Evolutionary conservation across 805 yeast genomes (phyloP), one percentile per base, ranked within the genome.

Genomic region (Komagataella populi): DNA sequence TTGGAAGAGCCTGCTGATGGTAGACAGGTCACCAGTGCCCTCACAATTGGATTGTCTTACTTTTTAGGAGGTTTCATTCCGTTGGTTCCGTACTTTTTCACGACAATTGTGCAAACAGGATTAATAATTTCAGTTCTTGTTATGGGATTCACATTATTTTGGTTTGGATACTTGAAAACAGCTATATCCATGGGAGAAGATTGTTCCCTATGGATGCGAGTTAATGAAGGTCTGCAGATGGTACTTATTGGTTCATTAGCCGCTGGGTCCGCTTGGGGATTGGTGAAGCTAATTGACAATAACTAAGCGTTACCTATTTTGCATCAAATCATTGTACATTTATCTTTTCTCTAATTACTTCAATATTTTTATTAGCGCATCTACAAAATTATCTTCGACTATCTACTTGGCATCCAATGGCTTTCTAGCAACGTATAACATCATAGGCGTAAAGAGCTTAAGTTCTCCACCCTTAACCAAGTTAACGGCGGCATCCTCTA

Each of bases 401-500:
- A 30, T 30, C 22, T 55, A 44, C 50, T 52, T 52, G 52, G 54
- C 55, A 48, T 67, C 60, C 52, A 68, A 65, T 57, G 98, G 98
- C 73, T 91, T 91, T 72, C 79, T 84, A 60, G 79, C 89, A 57
- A 93, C 80, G 65, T 82, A 91, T 66, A 93, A 76, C 93, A 88
- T 86, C 99, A 93, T 93, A 62, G 99, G 99, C 45, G 98, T 91
- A 73, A 93, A 93, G 58, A 93, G 75, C 61, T 85, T 83, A 68
- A 84, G 76, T 69, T 76, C 77, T 67, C 96, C 99, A 69, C 99
- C 99, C 52, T 81, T 86, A 53, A 90, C 96, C 63, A 93, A 78
- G 68, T 89, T 90, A 54, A 91, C 83, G 52, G 98, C 98, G 55
- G 99, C 99, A 66, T 90, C 93, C 73, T 93, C 99, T 58, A 93